phyloP scores from a whole-genome alignment of 2,329 filamentous ascomycete genomes.

The Colletotrichum sp. region DNA sequence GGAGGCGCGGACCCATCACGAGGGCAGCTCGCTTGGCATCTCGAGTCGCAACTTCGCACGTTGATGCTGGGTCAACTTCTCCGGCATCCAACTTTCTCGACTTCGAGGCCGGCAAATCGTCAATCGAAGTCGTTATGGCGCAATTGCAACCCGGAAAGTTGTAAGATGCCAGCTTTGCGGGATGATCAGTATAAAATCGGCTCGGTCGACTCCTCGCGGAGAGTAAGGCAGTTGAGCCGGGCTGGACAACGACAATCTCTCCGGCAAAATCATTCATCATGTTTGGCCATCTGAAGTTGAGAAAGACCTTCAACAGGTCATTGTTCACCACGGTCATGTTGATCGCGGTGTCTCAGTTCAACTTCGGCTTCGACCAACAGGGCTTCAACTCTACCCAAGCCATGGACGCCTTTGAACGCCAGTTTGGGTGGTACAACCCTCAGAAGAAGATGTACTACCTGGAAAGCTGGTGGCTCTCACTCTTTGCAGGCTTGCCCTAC shows the following conservation, averaged over 20 bases:
- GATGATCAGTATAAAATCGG: background rate
- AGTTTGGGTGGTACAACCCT: conserved; percentile 35
- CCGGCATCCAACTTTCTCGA: background rate
- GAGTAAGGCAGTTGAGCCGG: background rate
- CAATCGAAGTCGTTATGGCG: background rate
- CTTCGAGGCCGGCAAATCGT: background rate
- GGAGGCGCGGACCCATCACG: background rate
- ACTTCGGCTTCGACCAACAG: conserved; percentile 46
- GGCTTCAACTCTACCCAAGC: conserved; percentile 40
- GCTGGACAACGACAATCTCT: background rate
- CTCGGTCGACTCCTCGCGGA: background rate
- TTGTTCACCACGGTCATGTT: conserved; percentile 26
- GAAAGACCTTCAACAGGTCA: conserved; percentile 24
- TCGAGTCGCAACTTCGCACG: background rate
- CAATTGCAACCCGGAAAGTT: background rate
- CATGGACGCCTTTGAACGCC: conserved; percentile 37
- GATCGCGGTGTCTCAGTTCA: conserved; percentile 41
- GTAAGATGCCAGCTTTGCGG: background rate
- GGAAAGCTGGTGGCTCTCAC: conserved; percentile 35
- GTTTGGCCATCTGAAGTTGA: background rate
- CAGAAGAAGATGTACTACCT: conserved; percentile 28
- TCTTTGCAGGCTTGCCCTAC: conserved; percentile 41
- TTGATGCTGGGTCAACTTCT: background rate
- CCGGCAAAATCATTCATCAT: background rate
- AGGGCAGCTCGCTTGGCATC: background rate